Evolutionary conservation across 257 asterid genomes (phyloP).

Genomic region (Knoxia roxburghii): DNA sequence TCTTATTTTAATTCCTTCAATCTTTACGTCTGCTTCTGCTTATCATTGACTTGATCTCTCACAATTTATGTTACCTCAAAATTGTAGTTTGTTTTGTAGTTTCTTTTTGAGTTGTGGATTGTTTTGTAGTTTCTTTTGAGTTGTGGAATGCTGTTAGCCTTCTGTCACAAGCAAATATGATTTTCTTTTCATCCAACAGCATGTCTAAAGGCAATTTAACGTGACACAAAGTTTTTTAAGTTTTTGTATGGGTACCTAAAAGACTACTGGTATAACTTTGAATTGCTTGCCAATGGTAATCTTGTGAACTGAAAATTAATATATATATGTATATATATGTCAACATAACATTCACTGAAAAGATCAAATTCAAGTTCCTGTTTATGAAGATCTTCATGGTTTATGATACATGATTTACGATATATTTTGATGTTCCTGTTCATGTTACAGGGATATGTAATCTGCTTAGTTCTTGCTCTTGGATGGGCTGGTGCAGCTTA

Average conservation of each 20-base stretch:
- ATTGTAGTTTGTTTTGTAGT: neutral
- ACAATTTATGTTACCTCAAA: neutral
- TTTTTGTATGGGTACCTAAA: neutral
- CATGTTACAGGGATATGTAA: conserved; percentile 64
- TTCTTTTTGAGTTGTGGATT: neutral
- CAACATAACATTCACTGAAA: no score
- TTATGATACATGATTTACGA: no score
- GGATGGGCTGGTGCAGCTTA: conserved; percentile 93
- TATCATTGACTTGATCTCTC: no score
- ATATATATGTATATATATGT: neutral
- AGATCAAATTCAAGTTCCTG: no score
- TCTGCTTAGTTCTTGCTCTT: conserved; percentile 81
- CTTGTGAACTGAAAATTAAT: neutral
- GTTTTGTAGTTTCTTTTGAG: neutral
- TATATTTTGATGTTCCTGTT: conserved; percentile 9
- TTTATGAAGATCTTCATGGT: neutral
- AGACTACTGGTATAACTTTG: neutral
- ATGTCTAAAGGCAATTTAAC: no score
- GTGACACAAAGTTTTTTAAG: neutral
- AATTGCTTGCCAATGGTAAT: neutral
- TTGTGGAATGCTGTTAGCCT: neutral
- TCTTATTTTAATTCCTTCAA: neutral
- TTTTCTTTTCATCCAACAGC: neutral
- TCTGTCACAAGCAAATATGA: neutral
- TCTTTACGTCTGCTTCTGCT: neutral